Base-by-base conservation (phyloP, 306 rosid genomes). In the Pterocarpus macrocarpus region DNA sequence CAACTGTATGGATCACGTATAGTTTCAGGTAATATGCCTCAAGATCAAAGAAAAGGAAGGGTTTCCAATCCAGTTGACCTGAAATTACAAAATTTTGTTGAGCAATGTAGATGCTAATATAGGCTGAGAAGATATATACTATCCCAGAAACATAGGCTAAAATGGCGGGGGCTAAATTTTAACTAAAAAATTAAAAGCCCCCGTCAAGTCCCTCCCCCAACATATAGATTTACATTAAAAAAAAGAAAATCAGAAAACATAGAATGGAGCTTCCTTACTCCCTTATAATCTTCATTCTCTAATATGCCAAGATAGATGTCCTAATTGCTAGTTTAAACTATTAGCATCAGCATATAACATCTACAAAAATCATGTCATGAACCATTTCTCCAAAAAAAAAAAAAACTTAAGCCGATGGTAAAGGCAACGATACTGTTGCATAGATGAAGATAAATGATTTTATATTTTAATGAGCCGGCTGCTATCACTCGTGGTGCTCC, bases 231-330 rank as follows among this genome's bases (percentile, higher is more conserved):
- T 64, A 65, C 65, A 64, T 5, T 14, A 8, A 14, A 45, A 75
- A 15, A 52, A 10, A n/a, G n/a, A n/a, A 64, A 1, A 34, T 32
- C 2, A 10, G 47, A 36, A 64, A 35, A 64, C 28, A 34, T 64
- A 22, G 57, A 68, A 61, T 33, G 81, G 80, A 82, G 79, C 65
- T 69, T 69, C 67, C 44, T 64, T 65, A 45, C 86, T 77, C 78
- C 58, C 83, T 32, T 38, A 44, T 45, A 41, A 73, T 36, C 64
- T 45, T 76, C 73, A 62, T 22, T 36, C 34, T 61, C n/a, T 63
- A 12, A 45, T 22, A 69, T 10, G 12, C 32, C 2, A 47, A 80
- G 53, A 32, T 12, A 56, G 5, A n/a, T 47, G 4, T 38, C 33
- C 68, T 71, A 53, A 36, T 82, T 75, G 15, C 17, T 39, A 39